These are phyloP conservation scores for Pythium guiyangense DNA, from an alignment of 352 stramenopile genomes.

Conservation along the genomic window DNA sequence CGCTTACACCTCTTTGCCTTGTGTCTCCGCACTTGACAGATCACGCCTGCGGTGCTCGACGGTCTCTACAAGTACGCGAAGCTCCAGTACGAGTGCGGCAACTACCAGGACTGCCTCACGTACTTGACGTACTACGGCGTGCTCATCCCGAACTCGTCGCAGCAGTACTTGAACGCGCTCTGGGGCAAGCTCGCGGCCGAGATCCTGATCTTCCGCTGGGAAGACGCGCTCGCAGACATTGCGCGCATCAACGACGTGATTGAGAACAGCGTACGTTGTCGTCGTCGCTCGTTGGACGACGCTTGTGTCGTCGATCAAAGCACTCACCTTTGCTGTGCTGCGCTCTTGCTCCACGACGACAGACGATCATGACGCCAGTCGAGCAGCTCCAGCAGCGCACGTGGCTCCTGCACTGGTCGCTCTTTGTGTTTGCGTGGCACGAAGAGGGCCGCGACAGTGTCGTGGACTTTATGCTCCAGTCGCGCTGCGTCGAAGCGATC, in stretches of 20 bases:
- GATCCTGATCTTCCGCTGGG: constrained; percentile 96
- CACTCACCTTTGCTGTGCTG: constrained; percentile 1
- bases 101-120: constrained; percentile 91
- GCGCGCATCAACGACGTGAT: constrained; percentile 93
- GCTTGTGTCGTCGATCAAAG: background rate
- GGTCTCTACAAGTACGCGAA: constrained; percentile 94
- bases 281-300: background rate
- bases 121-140: constrained; percentile 90
- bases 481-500: constrained; percentile 94
- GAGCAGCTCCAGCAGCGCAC: constrained; percentile 96
- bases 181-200: constrained; percentile 96
- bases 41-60: constrained; percentile 87
- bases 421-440: constrained; percentile 94
- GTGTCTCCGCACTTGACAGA: constrained; percentile 21
- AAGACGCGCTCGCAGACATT: constrained; percentile 92
- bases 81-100: constrained; percentile 96
- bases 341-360: background rate
- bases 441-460: constrained; percentile 94
- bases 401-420: constrained; percentile 98
- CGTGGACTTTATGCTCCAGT: constrained; percentile 96
- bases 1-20: constrained; percentile 2
- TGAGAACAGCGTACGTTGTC: constrained; percentile 82
- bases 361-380: constrained; percentile 77
- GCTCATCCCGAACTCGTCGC: constrained; percentile 79
- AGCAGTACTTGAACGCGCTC: constrained; percentile 88